Base-by-base conservation (phyloP, 192 early-diverging fungal genomes). In the Mortierella claussenii region DNA sequence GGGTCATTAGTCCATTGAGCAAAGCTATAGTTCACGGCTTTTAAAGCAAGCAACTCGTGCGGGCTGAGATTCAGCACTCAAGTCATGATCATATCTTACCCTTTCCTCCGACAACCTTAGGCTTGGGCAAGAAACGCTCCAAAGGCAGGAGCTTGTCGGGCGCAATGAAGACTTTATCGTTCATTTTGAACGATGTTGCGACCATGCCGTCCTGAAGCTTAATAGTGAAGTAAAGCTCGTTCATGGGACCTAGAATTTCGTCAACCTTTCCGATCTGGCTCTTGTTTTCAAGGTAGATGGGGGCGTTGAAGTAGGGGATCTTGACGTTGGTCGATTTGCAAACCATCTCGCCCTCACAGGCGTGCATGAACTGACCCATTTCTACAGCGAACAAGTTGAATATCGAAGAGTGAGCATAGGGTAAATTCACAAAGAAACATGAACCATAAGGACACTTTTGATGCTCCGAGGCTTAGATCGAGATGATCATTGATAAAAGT, bases 271-370 rank as follows among this genome's bases (percentile, higher is more conserved):
- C 97, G 71, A 99, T 97, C 82, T 95, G 95, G 54, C 91, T 93
- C 88, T 99, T 99, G 88, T 98, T 97, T 76, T 98, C 94, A 32
- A 97, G 87, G 86, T 90, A 99, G 60, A 99, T 96, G 46, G 97
- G 96, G 2, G 97, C 97, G 76, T 98, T 99, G 87, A 99, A 99
- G 85, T 97, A 99, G 24, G 97, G 97, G 68, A 99, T 92, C 80
- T 99, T 93, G 48, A 82, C 63, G 82, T 93, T 95, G 59, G 89
- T 91, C 28, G 92, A 94, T 65, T 86, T 87, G 83, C 95, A 98
- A 31, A 99, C 96, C 87, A 98, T 95, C 82, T 99, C 95, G 55
- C 95, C 96, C 79, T 99, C 96, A 78, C 97, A 99, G 36, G 91
- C 86, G 79, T 99, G 96, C 83, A 95, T 82, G 78, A 95, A 98